These are phyloP conservation scores for Arabidopsis suecica DNA, from an alignment of 345 rosid species.

Conservation along the genomic window DNA sequence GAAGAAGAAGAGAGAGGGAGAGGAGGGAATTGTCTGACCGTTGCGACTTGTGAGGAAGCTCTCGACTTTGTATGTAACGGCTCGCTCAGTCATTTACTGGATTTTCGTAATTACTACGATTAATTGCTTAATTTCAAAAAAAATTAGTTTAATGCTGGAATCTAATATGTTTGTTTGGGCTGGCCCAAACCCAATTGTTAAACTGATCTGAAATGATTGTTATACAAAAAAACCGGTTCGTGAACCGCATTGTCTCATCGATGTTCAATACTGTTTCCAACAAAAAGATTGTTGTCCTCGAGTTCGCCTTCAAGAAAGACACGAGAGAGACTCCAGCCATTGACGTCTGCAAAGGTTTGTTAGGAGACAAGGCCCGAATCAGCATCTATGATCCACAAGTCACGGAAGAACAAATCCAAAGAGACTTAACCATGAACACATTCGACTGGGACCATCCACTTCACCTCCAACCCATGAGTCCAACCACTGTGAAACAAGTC, in stretches of 20 bases:
- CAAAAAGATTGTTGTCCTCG: background rate
- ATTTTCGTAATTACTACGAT: conserved; percentile 30
- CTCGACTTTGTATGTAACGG: conserved; percentile 37
- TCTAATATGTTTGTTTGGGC: background rate
- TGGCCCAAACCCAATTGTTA: conserved; percentile 25
- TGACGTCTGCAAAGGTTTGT: conserved; percentile 83
- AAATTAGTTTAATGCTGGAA: background rate
- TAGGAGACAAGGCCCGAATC: conserved; percentile 77
- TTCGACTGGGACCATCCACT: background rate
- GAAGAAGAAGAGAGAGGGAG: conserved; percentile 5
- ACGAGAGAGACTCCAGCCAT: conserved; percentile 88
- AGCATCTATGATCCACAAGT: conserved; percentile 88
- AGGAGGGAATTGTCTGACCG: conserved; percentile 31
- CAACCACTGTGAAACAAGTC: background rate
- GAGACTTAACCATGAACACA: background rate
- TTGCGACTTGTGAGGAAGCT: conserved; percentile 35
- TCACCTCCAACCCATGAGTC: background rate
- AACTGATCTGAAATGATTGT: background rate
- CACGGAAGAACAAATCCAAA: conserved; percentile 64
- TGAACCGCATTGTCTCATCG: conserved; percentile 74
- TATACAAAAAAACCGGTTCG: conserved; percentile 60
- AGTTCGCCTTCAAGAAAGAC: conserved; percentile 86
- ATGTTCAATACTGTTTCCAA: background rate
- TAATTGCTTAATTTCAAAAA: conserved; percentile 19
- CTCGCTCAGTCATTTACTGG: conserved; percentile 9